phyloP scores from a whole-genome alignment of 2,329 filamentous ascomycete genomes.

The Colletotrichum gigasporum region DNA sequence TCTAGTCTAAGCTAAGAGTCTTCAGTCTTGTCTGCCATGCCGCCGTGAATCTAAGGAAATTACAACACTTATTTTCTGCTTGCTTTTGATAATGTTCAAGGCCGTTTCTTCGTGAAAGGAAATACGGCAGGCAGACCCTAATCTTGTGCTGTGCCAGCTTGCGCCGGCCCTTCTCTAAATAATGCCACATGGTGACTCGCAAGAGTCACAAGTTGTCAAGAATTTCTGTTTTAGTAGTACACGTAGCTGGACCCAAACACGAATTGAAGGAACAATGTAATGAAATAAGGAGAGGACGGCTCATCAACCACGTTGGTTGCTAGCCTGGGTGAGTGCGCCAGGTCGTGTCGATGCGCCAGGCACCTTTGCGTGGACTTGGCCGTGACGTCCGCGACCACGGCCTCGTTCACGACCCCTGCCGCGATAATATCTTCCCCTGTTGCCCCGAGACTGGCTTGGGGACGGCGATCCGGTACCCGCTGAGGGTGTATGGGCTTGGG shows the following conservation, averaged over 20 bases:
- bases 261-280: neutral
- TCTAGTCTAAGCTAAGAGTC: constrained; percentile 3
- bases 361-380: neutral
- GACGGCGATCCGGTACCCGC: neutral
- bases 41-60: neutral
- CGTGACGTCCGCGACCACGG: constrained; percentile 18
- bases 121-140: neutral
- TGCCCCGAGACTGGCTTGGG: neutral
- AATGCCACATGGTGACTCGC: neutral
- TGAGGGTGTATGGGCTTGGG: neutral
- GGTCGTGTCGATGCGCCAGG: neutral
- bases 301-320: neutral
- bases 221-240: neutral
- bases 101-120: neutral
- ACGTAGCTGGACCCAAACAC: neutral
- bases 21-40: neutral
- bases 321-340: neutral
- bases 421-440: neutral
- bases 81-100: neutral
- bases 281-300: neutral
- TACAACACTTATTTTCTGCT: neutral
- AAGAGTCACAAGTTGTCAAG: neutral
- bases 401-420: constrained; percentile 18
- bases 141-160: neutral
- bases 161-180: neutral